These are phyloP conservation scores for Lachancea lanzarotensis DNA, from an alignment of 805 yeast genomes.

Conservation along the genomic window DNA sequence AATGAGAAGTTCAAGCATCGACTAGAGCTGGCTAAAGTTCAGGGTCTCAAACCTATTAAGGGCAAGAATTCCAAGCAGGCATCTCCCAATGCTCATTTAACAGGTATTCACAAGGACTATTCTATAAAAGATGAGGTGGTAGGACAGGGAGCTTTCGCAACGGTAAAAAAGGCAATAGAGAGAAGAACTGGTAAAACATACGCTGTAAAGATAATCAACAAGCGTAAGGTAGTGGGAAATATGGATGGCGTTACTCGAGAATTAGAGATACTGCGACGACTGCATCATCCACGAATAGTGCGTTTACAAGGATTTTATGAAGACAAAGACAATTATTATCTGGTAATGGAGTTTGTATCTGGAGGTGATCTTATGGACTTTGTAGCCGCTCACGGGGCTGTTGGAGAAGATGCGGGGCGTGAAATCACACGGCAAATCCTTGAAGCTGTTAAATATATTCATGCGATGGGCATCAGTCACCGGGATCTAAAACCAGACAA, in stretches of 20 bases:
- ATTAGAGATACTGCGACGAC: constrained; percentile 65
- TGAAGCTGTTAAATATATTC: constrained; percentile 81
- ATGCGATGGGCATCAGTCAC: constrained; percentile 86
- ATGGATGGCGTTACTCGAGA: constrained; percentile 82
- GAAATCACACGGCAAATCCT: constrained; percentile 81
- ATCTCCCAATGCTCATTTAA: constrained; percentile 3
- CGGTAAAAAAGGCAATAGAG: constrained; percentile 85
- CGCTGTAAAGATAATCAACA: constrained; percentile 86
- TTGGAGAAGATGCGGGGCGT: constrained; percentile 84
- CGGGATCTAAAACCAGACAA: constrained; percentile 96
- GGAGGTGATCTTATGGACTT: constrained; percentile 99
- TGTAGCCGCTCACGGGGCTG: constrained; percentile 85
- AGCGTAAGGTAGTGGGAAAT: constrained; percentile 72
- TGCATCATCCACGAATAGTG: constrained; percentile 84
- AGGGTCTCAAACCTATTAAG: constrained; percentile 3
- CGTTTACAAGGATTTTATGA: constrained; percentile 77
- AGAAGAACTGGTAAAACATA: constrained; percentile 76
- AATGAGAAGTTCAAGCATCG: constrained; percentile 32
- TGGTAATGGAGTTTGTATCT: constrained; percentile 92
- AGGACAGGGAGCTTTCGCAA: constrained; percentile 98
- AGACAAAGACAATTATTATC: constrained; percentile 70
- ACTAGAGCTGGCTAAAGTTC: constrained; percentile 17
- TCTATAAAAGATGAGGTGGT: constrained; percentile 77
- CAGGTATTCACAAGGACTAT: constrained; percentile 62
- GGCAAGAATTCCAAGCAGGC: constrained; percentile 1